Base-by-base conservation (phyloP, 371 early-diverging fungal genomes). In the Umbelopsis sp. region DNA sequence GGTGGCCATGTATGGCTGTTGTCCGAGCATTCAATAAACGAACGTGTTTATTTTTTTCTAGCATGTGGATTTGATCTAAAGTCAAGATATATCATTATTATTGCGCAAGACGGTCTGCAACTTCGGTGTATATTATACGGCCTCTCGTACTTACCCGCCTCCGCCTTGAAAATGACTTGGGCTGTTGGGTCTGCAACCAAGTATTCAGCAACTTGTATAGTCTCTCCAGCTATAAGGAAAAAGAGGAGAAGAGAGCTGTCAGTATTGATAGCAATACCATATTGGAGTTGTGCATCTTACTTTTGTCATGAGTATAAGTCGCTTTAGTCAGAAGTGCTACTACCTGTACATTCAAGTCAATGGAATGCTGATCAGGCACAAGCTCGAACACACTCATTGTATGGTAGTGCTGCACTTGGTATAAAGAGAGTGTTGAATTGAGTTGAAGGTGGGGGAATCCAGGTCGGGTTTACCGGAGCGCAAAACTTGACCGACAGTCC, bases 1-100 rank as follows among this genome's bases (percentile, higher is more conserved):
- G 5, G 3, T 57, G 57, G 12, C 57, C 57, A 35, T 57, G 29
- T 11, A 57, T 14, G 11, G 57, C 29, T 3, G 29, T 35, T 7
- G 57, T 57, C 29, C 57, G 57, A 57, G 57, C 57, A n/a, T 57
- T 57, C 1, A 57, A 3, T 14, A 57, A 35, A 12, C 35, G 57
- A 6, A 57, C 57, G 1, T 12, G 16, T 16, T 29, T 37, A 14
- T 57, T 5, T 57, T 57, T 2, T 16, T 57, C 35, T 32, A 57
- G 14, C n/a, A 12, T 29, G 1, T 57, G 22, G 12, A 57, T 57
- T 35, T 57, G 57, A 35, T 57, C 57, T 57, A 57, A 37, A 29
- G 14, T 35, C 4, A 25, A 7, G 52, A 24, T 5, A 9, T 22
- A 29, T 29, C 18, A 48, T 4, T 24, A 57, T 24, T 37, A 18